phyloP scores from a whole-genome alignment of 1,284 basidiomycete genomes.

The Cutaneotrichosporon cavernicola region DNA sequence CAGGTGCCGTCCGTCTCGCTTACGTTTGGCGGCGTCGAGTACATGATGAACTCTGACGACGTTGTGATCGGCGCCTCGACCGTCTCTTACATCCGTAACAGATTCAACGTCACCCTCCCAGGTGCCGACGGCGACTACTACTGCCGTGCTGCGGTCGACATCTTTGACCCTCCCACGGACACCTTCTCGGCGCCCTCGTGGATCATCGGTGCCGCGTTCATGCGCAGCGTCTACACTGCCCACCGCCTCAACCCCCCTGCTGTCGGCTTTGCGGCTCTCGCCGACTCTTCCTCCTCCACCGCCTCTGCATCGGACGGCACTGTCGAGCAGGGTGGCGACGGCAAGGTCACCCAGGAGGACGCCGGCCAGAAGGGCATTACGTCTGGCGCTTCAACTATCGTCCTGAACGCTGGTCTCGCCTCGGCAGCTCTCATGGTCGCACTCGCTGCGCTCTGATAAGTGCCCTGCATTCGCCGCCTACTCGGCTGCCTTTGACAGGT shows the following conservation, averaged over 20 bases:
- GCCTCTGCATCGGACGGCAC: not conserved
- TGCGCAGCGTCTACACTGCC: slow-evolving; percentile 88
- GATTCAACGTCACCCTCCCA: not conserved
- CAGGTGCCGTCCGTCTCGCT: slow-evolving; percentile 5
- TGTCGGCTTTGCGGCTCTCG: slow-evolving; percentile 72
- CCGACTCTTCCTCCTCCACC: not conserved
- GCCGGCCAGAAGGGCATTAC: not conserved
- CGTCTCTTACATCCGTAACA: slow-evolving; percentile 9
- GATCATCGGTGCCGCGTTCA: slow-evolving; percentile 51
- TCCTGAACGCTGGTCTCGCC: not conserved
- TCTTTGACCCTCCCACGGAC: not conserved
- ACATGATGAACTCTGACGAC: slow-evolving; percentile 13
- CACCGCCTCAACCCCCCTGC: slow-evolving; percentile 72
- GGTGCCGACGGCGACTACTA: slow-evolving; percentile 9
- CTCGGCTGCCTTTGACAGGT: not conserved
- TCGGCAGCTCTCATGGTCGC: not conserved
- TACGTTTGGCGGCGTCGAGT: slow-evolving; percentile 18
- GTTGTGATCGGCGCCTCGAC: slow-evolving; percentile 8
- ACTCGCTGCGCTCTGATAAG: not conserved
- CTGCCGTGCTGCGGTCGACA: slow-evolving; percentile 6
- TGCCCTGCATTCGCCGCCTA: not conserved
- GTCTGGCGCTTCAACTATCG: not conserved
- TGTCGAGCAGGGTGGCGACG: not conserved
- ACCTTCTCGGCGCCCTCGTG: slow-evolving; percentile 53
- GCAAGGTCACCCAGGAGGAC: not conserved